Conservation (phyloP, 306 rosid species). For the Quercus wislizeni region DNA sequence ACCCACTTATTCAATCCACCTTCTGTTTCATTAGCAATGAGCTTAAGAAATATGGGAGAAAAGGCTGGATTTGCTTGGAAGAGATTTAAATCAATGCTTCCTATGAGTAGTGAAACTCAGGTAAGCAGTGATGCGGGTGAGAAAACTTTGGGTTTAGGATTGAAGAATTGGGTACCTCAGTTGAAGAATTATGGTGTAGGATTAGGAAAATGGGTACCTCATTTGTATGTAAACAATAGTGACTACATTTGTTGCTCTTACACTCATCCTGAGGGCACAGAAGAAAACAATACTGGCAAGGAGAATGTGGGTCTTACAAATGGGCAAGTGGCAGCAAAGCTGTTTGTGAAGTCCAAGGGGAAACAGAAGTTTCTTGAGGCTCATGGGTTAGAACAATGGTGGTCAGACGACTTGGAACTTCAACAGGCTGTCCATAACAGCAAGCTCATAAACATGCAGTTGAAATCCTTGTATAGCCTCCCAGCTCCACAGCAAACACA, state of each 20-base stretch:
- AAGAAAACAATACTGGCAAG: constrained; percentile 35
- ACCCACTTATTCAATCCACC: constrained; percentile 96
- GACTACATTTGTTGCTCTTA: constrained; percentile 92
- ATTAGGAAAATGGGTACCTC: constrained; percentile 75
- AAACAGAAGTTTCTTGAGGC: constrained; percentile 92
- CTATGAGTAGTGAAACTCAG: constrained; percentile 40
- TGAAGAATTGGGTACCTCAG: constrained; percentile 52
- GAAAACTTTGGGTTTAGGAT: constrained; percentile 23
- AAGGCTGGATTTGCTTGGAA: constrained; percentile 75
- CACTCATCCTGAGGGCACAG: constrained; percentile 46
- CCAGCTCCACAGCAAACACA: constrained; percentile 42
- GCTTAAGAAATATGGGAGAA: constrained; percentile 63
- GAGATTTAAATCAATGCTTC: constrained; percentile 73
- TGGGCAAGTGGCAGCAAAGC: constrained; percentile 63
- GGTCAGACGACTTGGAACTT: constrained; percentile 90
- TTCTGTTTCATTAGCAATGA: constrained; percentile 81
- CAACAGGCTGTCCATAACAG: constrained; percentile 72
- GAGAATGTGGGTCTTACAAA: constrained; percentile 48
- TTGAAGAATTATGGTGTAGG: constrained; percentile 39
- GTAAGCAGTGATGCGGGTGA: constrained; percentile 31
- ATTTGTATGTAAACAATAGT: constrained; percentile 83
- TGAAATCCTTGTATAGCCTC: constrained; percentile 60
- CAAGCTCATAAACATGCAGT: constrained; percentile 80
- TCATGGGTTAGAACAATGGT: constrained; percentile 96
- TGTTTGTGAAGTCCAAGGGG: constrained; percentile 84